Base-by-base conservation (phyloP, 257 asterid species). In the Solanum habrochaites region DNA sequence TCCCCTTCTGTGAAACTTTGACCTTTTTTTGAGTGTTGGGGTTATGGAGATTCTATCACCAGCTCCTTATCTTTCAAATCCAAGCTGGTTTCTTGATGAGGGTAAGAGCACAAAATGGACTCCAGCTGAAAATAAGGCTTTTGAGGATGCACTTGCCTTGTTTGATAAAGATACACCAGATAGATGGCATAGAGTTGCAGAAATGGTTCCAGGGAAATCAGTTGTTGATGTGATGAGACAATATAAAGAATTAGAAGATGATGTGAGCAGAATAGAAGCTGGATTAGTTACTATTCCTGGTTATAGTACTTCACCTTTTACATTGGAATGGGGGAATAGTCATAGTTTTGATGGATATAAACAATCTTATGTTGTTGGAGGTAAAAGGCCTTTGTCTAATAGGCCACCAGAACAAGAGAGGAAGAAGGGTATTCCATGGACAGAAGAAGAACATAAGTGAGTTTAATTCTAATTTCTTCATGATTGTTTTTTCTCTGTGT, bases 371-470 rank as follows among this genome's bases (percentile, higher is more conserved):
- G 88, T 58, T 8, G 70, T 88, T 32, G 93, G 91, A 1, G 93
- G 94, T 21, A 90, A 93, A 88, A 93, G 93, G 83, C 78, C 94
- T 14, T 83, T 93, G n/a, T 69, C 94, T 5, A 78, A 66, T 29
- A 82, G 98, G 86, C 92, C 98, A n/a, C 82, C 91, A 3, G 98
- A 95, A 12, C 99, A 93, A 35, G 99, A 97, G 84, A 91, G 98
- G 88, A 97, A 97, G 85, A 97, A 95, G 92, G 99, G 98, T 12
- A 93, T 95, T 18, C 98, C 99, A 2, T 97, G 99, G 99, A 97
- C 99, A 2, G 98, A 97, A 87, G 98, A 97, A 42, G 99, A 97
- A 87, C 99, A 97, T 85, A 97, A 90, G 99, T 97, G 87, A 90
- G 95, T 86, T 86, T 87, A 83, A 18, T 77, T 20, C 71, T 52